Conservation (phyloP, 179 eudicot species). For the Actinidia arguta region DNA sequence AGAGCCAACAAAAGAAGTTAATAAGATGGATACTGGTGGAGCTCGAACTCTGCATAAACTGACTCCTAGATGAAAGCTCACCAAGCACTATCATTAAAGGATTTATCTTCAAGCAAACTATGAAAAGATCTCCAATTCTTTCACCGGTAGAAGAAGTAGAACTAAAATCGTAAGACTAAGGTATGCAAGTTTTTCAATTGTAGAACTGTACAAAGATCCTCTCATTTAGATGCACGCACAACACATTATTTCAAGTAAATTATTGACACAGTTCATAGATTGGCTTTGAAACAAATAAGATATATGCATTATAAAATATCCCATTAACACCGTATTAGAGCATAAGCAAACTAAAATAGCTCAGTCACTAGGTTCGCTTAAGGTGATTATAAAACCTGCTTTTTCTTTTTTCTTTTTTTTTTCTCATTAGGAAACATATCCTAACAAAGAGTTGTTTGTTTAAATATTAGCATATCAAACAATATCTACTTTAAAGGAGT, state of each 20-base stretch:
- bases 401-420: no score
- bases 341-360: no score
- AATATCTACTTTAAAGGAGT: no score
- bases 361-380: no score
- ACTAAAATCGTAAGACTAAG: neutral
- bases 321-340: neutral
- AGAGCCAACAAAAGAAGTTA: no score
- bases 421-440: no score
- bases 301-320: neutral
- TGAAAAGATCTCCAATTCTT: constrained; percentile 49
- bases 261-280: neutral
- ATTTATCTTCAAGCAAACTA: constrained; percentile 74
- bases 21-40: no score
- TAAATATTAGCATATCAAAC: no score
- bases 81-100: constrained; percentile 80
- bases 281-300: neutral
- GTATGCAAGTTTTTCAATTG: neutral
- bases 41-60: no score
- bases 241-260: neutral
- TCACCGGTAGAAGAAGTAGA: constrained; percentile 40
- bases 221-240: neutral
- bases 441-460: no score
- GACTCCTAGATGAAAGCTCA: constrained; percentile 34
- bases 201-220: neutral
- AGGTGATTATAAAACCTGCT: no score